Conservation (phyloP, 2,329 filamentous ascomycete species). For the Canariomyces notabilis region DNA sequence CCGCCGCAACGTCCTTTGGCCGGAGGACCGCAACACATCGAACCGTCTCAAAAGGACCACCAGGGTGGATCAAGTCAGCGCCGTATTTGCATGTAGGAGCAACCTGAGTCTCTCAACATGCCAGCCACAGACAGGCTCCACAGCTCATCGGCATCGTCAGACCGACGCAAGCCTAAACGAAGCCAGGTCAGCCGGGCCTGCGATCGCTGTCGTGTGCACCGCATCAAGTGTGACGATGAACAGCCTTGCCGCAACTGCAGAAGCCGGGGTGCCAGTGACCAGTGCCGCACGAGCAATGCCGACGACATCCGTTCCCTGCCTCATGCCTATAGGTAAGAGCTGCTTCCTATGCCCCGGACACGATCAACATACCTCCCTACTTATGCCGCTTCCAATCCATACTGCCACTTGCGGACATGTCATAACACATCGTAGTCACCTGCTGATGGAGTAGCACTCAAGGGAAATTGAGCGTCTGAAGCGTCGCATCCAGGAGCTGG, state of each 20-base stretch:
- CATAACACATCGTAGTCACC: no score
- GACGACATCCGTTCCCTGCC: constrained; percentile 11
- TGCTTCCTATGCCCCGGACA: no score
- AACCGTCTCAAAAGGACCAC: not conserved
- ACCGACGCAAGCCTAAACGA: constrained; percentile 12
- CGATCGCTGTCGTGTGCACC: constrained; percentile 22
- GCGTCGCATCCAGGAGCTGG: not conserved
- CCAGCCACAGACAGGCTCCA: not conserved
- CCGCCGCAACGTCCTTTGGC: not conserved
- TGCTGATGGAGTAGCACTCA: not conserved
- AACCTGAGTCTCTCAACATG: not conserved
- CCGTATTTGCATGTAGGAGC: not conserved
- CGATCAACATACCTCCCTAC: no score
- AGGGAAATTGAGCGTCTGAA: not conserved
- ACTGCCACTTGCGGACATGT: no score
- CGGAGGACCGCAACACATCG: not conserved
- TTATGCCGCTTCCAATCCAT: no score
- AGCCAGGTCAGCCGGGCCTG: constrained; percentile 20
- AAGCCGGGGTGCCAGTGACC: constrained; percentile 14
- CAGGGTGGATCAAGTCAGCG: not conserved
- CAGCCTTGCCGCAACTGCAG: constrained; percentile 20
- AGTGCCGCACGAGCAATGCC: constrained; percentile 16
- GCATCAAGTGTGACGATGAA: constrained; percentile 21
- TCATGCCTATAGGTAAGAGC: constrained; percentile 28
- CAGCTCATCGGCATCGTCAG: not conserved